Conservation (phyloP, 2,329 filamentous ascomycete genomes). For the Conoideocrella luteorostrata region DNA sequence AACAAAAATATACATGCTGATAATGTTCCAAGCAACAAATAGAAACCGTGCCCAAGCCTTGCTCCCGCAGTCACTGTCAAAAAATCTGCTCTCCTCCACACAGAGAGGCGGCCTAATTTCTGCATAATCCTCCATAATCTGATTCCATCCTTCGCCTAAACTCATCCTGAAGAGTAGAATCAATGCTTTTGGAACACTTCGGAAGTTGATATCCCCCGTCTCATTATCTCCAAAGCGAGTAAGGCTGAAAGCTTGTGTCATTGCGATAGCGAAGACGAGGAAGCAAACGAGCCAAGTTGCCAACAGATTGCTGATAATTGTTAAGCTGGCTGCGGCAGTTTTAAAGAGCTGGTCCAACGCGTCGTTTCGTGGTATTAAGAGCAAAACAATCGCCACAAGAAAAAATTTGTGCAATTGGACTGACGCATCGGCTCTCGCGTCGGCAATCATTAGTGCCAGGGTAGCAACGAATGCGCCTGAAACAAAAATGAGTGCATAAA, state of each 20-base stretch:
- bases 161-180: constrained; percentile 91
- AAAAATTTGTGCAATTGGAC: constrained; percentile 88
- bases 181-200: constrained; percentile 86
- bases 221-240: constrained; percentile 76
- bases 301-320: constrained; percentile 82
- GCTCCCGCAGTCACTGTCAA: constrained; percentile 88
- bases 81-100: constrained; percentile 65
- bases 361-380: constrained; percentile 93
- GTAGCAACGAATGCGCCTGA: constrained; percentile 72
- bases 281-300: constrained; percentile 98
- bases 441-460: constrained; percentile 65
- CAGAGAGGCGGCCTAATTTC: constrained; percentile 74
- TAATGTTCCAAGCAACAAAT: constrained; percentile 96
- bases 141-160: constrained; percentile 93
- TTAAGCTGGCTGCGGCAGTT: constrained; percentile 88
- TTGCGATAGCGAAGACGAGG: constrained; percentile 89
- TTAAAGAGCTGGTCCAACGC: constrained; percentile 98
- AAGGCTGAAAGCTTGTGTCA: constrained; percentile 92
- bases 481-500: constrained; percentile 78
- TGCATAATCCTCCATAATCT: constrained; percentile 94
- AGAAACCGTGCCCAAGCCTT: constrained; percentile 78
- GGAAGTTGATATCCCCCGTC: constrained; percentile 78
- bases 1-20: constrained; percentile 99
- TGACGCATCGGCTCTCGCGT: constrained; percentile 55
- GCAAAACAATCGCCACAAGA: constrained; percentile 78